These are phyloP conservation scores for Tricholoma furcatifolium DNA, from an alignment of 768 basidiomycete species.

Conservation along the genomic window DNA sequence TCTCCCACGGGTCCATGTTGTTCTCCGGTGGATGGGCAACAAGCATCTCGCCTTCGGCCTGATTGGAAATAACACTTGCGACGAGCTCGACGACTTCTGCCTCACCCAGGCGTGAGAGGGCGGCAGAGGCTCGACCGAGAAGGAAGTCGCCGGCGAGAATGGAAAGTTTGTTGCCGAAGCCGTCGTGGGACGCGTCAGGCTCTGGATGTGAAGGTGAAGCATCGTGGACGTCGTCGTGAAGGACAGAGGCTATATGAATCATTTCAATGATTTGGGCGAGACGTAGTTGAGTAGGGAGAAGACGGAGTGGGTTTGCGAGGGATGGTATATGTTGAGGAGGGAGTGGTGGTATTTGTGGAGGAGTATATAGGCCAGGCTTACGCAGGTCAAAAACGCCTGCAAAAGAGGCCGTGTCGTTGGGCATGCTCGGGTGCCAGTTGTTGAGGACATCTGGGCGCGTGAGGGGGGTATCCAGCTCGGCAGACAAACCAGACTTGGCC, in stretches of 20 bases:
- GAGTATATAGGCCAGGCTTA: slow-evolving; percentile 32
- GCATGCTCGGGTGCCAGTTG: slow-evolving; percentile 89
- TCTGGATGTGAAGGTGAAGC: slow-evolving; percentile 58
- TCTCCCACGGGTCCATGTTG: slow-evolving; percentile 60
- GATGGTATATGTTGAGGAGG: slow-evolving; percentile 17
- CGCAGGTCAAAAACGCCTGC: slow-evolving; percentile 52
- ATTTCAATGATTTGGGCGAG: slow-evolving; percentile 97
- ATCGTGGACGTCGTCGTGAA: slow-evolving; percentile 92
- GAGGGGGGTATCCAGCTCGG: slow-evolving; percentile 77
- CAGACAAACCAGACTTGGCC: slow-evolving; percentile 47
- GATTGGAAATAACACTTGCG: slow-evolving; percentile 87
- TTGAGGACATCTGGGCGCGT: slow-evolving; percentile 78
- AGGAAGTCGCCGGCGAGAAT: slow-evolving; percentile 96
- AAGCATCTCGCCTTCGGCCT: slow-evolving; percentile 96
- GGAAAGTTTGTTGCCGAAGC: slow-evolving; percentile 89
- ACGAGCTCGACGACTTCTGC: slow-evolving; percentile 92
- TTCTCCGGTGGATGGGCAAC: slow-evolving; percentile 59
- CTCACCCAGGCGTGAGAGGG: slow-evolving; percentile 82
- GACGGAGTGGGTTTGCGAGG: slow-evolving; percentile 33
- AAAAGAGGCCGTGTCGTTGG: slow-evolving; percentile 74
- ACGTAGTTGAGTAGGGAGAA: slow-evolving; percentile 87
- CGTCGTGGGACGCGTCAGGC: slow-evolving; percentile 58
- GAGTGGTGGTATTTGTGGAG: slow-evolving; percentile 29
- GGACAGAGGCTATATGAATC: slow-evolving; percentile 92
- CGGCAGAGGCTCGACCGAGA: slow-evolving; percentile 86